Evolutionary conservation across 805 yeast genomes (phyloP).

Genomic region (Candida ovalis): DNA sequence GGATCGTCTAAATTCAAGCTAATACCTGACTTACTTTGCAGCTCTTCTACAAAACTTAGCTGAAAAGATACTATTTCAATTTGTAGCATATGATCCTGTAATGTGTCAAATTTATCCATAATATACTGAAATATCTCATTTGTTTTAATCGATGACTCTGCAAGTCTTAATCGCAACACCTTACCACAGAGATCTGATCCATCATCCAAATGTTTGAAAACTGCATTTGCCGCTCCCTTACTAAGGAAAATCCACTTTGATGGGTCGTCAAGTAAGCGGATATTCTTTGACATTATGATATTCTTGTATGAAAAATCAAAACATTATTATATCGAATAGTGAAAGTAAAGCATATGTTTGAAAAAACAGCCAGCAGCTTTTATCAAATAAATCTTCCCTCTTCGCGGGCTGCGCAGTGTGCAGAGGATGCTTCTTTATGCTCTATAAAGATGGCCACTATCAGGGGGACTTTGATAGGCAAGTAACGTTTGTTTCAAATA

Average conservation of each 20-base stretch:
- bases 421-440: too few relatives aligned
- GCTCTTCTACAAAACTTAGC: not conserved
- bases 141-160: conserved; percentile 35
- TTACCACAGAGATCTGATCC: conserved; percentile 31
- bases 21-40: conserved; percentile 1
- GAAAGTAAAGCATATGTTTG: too few relatives aligned
- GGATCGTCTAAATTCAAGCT: conserved; percentile 14
- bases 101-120: conserved; percentile 14
- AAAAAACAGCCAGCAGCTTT: too few relatives aligned
- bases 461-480: too few relatives aligned
- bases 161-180: conserved; percentile 36
- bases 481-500: too few relatives aligned
- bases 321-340: too few relatives aligned
- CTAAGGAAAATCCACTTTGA: conserved; percentile 39
- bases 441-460: too few relatives aligned
- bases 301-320: too few relatives aligned
- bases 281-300: not conserved
- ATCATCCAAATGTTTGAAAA: conserved; percentile 39
- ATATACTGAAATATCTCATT: conserved; percentile 40
- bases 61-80: conserved; percentile 12
- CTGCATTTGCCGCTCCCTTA: conserved; percentile 47
- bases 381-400: too few relatives aligned
- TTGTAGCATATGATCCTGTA: conserved; percentile 16
- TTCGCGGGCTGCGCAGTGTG: too few relatives aligned
- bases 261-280: conserved; percentile 17